A percentile compares a stretch with the other conserved stretches of the same genome.
These are phyloP conservation scores for Fagus sylvatica DNA, from an alignment of 306 rosid species.

Conservation along the genomic window DNA sequence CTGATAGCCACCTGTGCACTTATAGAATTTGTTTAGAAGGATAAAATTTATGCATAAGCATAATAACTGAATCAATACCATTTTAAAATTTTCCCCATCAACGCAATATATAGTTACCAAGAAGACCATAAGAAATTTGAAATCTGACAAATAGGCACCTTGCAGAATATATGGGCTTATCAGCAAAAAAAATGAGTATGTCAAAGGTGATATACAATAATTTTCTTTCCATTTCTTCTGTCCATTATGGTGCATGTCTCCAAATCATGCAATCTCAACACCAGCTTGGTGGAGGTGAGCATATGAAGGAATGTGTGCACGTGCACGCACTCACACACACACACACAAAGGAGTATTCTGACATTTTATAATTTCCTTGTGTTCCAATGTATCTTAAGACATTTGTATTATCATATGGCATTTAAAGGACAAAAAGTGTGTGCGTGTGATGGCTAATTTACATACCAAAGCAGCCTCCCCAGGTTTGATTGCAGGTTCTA, in stretches of 20 bases:
- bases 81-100: not conserved
- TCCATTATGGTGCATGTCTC: not conserved
- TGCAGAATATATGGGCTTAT: not conserved
- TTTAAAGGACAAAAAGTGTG: not conserved
- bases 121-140: not conserved
- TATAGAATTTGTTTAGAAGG: not conserved
- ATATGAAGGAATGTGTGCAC: not conserved
- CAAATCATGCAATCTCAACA: slow-evolving; percentile 1
- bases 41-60: not conserved
- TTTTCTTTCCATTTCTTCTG: not conserved
- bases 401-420: not conserved
- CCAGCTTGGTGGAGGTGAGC: not conserved
- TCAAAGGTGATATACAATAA: not conserved
- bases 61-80: not conserved
- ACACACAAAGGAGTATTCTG: too few relatives aligned
- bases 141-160: not conserved
- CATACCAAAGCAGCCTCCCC: slow-evolving; percentile 85
- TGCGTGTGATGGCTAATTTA: not conserved
- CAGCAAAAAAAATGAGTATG: not conserved
- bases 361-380: not conserved
- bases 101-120: not conserved
- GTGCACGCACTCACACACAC: too few relatives aligned
- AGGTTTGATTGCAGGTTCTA: slow-evolving; percentile 91
- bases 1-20: slow-evolving; percentile 56
- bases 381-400: not conserved